Evolutionary conservation across 2,329 filamentous ascomycete genomes (phyloP).

Genomic region (Fusarium aywerte): DNA sequence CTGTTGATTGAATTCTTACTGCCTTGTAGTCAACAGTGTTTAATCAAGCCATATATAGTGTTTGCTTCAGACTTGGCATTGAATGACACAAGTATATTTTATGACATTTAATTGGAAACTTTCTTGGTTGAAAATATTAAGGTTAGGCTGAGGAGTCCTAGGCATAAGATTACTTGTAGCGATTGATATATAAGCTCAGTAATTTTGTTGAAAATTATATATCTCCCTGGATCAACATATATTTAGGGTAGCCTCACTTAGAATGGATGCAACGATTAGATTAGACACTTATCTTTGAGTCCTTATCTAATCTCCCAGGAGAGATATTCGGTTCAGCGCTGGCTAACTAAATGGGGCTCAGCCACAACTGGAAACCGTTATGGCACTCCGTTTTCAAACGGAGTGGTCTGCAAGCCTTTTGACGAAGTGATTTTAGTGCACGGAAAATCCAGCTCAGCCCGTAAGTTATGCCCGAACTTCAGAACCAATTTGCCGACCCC

Average conservation of each 20-base stretch:
- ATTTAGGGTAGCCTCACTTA: neutral
- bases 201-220: neutral
- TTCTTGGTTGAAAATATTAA: no score
- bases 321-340: neutral
- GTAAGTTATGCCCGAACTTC: neutral
- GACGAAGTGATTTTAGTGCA: neutral
- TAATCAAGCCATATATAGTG: no score
- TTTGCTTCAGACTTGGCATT: no score
- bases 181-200: no score
- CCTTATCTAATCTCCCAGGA: neutral
- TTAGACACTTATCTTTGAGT: neutral
- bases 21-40: no score
- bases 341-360: neutral
- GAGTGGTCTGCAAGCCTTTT: neutral
- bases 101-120: no score
- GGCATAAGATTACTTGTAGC: no score
- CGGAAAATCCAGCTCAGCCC: no score
- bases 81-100: no score
- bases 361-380: neutral
- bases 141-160: no score
- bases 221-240: neutral
- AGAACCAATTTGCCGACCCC: neutral
- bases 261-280: neutral
- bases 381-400: neutral
- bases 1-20: neutral